Evolutionary conservation across 164 flowering plant species (phyloP).

Genomic region (Aristolochia fimbriata): DNA sequence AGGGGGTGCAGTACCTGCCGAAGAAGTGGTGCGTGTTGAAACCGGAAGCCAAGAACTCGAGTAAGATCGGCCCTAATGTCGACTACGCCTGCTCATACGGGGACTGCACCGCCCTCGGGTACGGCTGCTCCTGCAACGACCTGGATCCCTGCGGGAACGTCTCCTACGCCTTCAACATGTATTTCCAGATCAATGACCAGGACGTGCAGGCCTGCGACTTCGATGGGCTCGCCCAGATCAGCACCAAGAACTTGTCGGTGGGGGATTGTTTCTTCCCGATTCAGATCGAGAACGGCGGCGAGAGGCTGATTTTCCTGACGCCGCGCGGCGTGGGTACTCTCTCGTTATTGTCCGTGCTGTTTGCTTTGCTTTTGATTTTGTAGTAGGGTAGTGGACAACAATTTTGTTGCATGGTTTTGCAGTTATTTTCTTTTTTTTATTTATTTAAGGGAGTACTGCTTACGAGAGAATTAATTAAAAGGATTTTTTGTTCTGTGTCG

Average conservation of each 20-base stretch:
- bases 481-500: no score
- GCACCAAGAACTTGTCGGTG: conserved; percentile 30
- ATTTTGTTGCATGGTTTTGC: no score
- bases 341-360: neutral
- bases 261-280: conserved; percentile 61
- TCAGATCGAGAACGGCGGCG: conserved; percentile 32
- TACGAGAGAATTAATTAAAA: no score
- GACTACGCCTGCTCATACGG: conserved; percentile 53
- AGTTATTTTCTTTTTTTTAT: no score
- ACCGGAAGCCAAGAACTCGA: conserved; percentile 18
- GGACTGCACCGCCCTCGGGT: conserved; percentile 66
- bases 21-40: conserved; percentile 58
- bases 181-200: conserved; percentile 63
- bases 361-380: neutral
- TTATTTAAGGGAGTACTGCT: no score
- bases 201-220: conserved; percentile 55
- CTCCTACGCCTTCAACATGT: conserved; percentile 86
- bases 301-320: conserved; percentile 3
- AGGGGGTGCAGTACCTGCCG: conserved; percentile 50
- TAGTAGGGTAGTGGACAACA: no score
- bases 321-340: neutral
- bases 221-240: conserved; percentile 49
- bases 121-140: conserved; percentile 51
- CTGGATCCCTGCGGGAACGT: conserved; percentile 39
- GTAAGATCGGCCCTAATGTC: conserved; percentile 23